These are phyloP conservation scores for Kurtzmaniella fragi DNA, from an alignment of 805 yeast genomes.

Conservation along the genomic window DNA sequence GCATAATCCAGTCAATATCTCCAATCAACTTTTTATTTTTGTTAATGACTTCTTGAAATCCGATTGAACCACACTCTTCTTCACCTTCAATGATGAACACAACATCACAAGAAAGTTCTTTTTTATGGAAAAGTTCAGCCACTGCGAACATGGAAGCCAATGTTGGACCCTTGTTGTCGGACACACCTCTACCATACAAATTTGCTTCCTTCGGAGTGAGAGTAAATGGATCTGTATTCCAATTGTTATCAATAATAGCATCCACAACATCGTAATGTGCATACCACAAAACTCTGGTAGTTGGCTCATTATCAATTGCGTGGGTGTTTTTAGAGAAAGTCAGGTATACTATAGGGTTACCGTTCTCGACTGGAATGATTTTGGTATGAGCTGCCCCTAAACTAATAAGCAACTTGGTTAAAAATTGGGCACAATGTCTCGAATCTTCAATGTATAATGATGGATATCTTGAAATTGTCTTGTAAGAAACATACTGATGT, in stretches of 20 bases:
- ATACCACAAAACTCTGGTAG: conserved; percentile 66
- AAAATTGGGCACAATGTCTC: conserved; percentile 77
- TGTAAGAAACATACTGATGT: conserved; percentile 56
- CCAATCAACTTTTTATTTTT: conserved; percentile 47
- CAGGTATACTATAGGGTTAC: conserved; percentile 84
- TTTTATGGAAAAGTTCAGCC: conserved; percentile 55
- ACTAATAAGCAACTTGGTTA: conserved; percentile 55
- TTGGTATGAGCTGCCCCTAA: conserved; percentile 68
- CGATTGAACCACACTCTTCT: conserved; percentile 89
- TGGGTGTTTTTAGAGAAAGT: conserved; percentile 47
- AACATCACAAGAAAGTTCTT: conserved; percentile 61
- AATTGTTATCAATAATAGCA: conserved; percentile 55
- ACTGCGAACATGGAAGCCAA: conserved; percentile 84
- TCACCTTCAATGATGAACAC: conserved; percentile 89
- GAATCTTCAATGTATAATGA: conserved; percentile 70
- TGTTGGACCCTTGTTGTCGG: conserved; percentile 93
- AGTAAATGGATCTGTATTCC: conserved; percentile 78
- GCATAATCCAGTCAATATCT: conserved; percentile 78
- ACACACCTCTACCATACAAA: conserved; percentile 85
- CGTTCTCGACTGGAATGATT: conserved; percentile 66
- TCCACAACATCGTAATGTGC: conserved; percentile 96
- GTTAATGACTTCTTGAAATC: conserved; percentile 67
- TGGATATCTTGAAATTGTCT: conserved; percentile 74
- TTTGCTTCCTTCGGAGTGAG: conserved; percentile 79
- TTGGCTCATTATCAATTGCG: conserved; percentile 1